A percentile compares a stretch with the other conserved stretches of the same genome.
These are phyloP conservation scores for Stagonosporopsis tanaceti DNA, from an alignment of 2,329 filamentous ascomycete species.

Conservation along the genomic window DNA sequence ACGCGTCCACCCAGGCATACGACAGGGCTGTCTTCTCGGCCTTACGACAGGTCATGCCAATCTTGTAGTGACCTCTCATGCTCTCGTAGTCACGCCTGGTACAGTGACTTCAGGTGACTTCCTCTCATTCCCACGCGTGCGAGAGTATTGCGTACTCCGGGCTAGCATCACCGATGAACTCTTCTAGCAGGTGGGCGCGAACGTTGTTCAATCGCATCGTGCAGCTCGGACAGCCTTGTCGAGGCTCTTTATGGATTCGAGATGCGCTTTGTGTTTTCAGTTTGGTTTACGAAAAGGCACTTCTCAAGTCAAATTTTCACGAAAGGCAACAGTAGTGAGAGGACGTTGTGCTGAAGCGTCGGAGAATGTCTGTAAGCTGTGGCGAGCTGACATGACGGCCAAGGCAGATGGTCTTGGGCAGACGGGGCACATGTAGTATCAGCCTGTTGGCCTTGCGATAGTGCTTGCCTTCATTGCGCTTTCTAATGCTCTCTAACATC, in stretches of 20 bases:
- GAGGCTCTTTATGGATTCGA: too few species aligned
- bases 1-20: too few species aligned
- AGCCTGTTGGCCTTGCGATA: not conserved
- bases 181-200: not conserved
- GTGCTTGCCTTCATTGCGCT: not conserved
- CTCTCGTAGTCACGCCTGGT: not conserved
- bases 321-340: too few species aligned
- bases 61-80: not conserved
- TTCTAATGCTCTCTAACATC: too few species aligned
- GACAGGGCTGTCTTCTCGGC: not conserved
- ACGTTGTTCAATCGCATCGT: not conserved
- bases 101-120: not conserved
- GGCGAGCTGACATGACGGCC: not conserved
- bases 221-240: too few species aligned
- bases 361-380: not conserved
- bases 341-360: too few species aligned
- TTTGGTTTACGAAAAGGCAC: too few species aligned
- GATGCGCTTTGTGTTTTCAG: too few species aligned
- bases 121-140: not conserved
- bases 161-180: not conserved
- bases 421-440: slow-evolving; percentile 10
- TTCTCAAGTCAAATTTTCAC: too few species aligned
- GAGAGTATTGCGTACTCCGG: not conserved
- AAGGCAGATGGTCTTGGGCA: not conserved
- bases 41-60: not conserved